Evolutionary conservation across 2,329 filamentous ascomycete species (phyloP).

Genomic region (Bipolaris sorokiniana): DNA sequence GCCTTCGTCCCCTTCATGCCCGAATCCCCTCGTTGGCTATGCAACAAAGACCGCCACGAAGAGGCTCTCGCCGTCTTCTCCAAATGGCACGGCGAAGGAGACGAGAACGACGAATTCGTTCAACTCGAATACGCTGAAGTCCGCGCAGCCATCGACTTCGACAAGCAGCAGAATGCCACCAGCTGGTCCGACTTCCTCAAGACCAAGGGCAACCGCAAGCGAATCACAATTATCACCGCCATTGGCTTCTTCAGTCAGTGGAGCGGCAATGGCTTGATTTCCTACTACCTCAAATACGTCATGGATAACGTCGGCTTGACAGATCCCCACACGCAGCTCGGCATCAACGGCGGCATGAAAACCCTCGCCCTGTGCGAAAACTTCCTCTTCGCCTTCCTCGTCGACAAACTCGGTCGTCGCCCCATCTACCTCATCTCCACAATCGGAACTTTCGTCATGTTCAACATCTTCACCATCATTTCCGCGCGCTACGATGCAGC

Average conservation of each 20-base stretch:
- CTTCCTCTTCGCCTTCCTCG: slow-evolving; percentile 40
- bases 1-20: slow-evolving; percentile 51
- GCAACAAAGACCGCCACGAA: slow-evolving; percentile 59
- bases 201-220: slow-evolving; percentile 46
- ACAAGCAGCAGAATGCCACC: slow-evolving; percentile 12
- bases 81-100: slow-evolving; percentile 59
- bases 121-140: slow-evolving; percentile 26
- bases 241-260: slow-evolving; percentile 50
- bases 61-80: slow-evolving; percentile 61
- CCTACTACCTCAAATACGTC: slow-evolving; percentile 47
- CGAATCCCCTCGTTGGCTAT: slow-evolving; percentile 66
- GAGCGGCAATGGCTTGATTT: slow-evolving; percentile 50
- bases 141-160: slow-evolving; percentile 29
- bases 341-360: slow-evolving; percentile 50
- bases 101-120: slow-evolving; percentile 30
- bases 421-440: slow-evolving; percentile 53
- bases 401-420: slow-evolving; percentile 52
- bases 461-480: slow-evolving; percentile 51
- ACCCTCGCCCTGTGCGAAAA: slow-evolving; percentile 49
- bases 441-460: slow-evolving; percentile 52
- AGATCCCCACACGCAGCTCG: slow-evolving; percentile 40
- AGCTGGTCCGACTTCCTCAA: slow-evolving; percentile 30
- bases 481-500: slow-evolving; percentile 28
- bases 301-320: slow-evolving; percentile 50
- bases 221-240: slow-evolving; percentile 49